phyloP scores from a whole-genome alignment of 495 filamentous ascomycete genomes.

The Collariella sp. region DNA sequence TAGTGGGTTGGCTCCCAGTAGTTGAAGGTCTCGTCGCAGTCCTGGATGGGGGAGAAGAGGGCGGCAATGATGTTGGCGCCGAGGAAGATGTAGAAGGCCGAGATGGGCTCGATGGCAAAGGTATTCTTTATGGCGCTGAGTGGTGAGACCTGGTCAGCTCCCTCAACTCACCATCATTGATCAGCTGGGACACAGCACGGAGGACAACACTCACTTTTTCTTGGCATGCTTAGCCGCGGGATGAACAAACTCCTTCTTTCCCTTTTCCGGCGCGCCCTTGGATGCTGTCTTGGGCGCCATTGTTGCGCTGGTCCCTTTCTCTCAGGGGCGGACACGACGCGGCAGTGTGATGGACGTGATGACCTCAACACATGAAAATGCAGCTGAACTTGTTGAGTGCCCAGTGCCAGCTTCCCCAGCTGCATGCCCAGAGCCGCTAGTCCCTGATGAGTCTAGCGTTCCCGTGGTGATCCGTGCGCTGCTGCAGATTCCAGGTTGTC shows the following conservation, averaged over 20 bases:
- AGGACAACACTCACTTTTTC: slow-evolving; percentile 31
- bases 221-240: slow-evolving; percentile 39
- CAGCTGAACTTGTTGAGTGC: neutral
- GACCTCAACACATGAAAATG: neutral
- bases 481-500: slow-evolving; percentile 9
- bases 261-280: slow-evolving; percentile 11
- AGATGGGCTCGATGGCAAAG: slow-evolving; percentile 61
- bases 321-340: neutral
- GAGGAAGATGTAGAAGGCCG: slow-evolving; percentile 70
- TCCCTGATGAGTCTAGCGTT: slow-evolving; percentile 7
- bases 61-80: slow-evolving; percentile 66
- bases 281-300: slow-evolving; percentile 24
- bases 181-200: neutral
- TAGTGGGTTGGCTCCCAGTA: slow-evolving; percentile 99
- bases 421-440: slow-evolving; percentile 2
- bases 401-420: neutral
- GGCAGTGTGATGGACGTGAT: neutral
- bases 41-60: slow-evolving; percentile 83
- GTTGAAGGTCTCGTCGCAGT: slow-evolving; percentile 98
- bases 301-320: neutral
- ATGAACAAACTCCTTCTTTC: slow-evolving; percentile 32
- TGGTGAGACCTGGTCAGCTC: slow-evolving; percentile 4
- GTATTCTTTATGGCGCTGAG: slow-evolving; percentile 43
- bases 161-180: neutral
- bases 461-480: slow-evolving; percentile 2